Evolutionary conservation across 345 rosid species (phyloP).

Genomic region (Cardamine resedifolia): DNA sequence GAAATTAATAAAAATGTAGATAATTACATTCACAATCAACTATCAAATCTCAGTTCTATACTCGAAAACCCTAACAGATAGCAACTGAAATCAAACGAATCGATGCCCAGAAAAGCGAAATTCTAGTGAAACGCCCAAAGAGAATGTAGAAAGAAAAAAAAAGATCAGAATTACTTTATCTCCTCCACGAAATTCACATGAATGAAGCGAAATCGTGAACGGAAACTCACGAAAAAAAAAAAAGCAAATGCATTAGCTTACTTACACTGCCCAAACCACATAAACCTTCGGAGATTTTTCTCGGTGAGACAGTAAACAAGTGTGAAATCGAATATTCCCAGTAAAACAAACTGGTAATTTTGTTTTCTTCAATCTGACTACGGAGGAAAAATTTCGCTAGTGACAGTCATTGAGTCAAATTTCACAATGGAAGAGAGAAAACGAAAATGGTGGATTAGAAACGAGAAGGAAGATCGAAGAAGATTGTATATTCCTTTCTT

Average conservation of each 20-base stretch:
- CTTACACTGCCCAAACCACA: slow-evolving; percentile 18
- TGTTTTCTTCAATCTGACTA: neutral
- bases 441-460: slow-evolving; percentile 1
- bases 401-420: slow-evolving; percentile 30
- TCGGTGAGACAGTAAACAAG: neutral
- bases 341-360: neutral
- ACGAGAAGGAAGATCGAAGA: neutral
- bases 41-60: neutral
- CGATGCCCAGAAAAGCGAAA: slow-evolving; percentile 7
- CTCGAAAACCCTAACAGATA: neutral
- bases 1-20: neutral
- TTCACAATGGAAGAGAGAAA: neutral
- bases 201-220: slow-evolving; percentile 23
- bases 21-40: too few species aligned
- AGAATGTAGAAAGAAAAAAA: neutral
- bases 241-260: slow-evolving; percentile 22
- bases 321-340: slow-evolving; percentile 20
- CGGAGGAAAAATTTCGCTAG: neutral
- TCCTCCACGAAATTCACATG: slow-evolving; percentile 28
- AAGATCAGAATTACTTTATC: neutral
- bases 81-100: slow-evolving; percentile 7
- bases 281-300: neutral
- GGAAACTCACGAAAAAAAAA: slow-evolving; percentile 10
- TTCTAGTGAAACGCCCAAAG: slow-evolving; percentile 8
- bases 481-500: neutral